These are phyloP conservation scores for Sporothrix euskadiensis DNA, from an alignment of 2,329 filamentous ascomycete species.

Conservation along the genomic window DNA sequence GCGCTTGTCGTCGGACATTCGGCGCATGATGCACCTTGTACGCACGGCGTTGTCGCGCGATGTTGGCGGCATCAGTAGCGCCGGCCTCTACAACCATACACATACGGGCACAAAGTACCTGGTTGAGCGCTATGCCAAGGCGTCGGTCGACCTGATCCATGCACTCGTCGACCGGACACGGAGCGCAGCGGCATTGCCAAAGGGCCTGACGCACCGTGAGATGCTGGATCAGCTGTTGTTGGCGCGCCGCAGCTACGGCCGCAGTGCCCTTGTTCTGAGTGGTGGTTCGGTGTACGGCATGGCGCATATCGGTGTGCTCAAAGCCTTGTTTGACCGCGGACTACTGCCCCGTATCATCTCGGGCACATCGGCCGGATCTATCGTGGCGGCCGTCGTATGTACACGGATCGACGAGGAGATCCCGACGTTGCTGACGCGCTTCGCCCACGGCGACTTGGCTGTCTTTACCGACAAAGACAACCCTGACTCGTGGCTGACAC, in stretches of 20 bases:
- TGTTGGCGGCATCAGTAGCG: slow-evolving; percentile 82
- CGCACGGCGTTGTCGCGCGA: slow-evolving; percentile 78
- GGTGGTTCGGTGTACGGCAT: slow-evolving; percentile 89
- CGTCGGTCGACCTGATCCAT: slow-evolving; percentile 72
- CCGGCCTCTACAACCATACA: slow-evolving; percentile 78
- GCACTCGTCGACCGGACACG: slow-evolving; percentile 61
- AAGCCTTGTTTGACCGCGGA: slow-evolving; percentile 71
- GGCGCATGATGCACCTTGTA: slow-evolving; percentile 75
- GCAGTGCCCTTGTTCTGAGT: slow-evolving; percentile 78
- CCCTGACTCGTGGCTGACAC: slow-evolving; percentile 64
- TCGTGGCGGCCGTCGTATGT: slow-evolving; percentile 79
- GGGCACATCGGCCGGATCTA: slow-evolving; percentile 82
- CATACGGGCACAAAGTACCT: slow-evolving; percentile 83
- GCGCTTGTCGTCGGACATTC: slow-evolving; percentile 68
- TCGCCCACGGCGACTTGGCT: slow-evolving; percentile 75
- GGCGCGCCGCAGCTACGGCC: slow-evolving; percentile 78
- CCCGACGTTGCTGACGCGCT: slow-evolving; percentile 65
- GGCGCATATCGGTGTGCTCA: slow-evolving; percentile 86
- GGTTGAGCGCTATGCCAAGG: slow-evolving; percentile 84
- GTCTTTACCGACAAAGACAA: slow-evolving; percentile 70
- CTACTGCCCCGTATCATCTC: slow-evolving; percentile 84
- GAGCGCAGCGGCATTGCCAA: slow-evolving; percentile 49
- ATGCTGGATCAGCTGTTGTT: slow-evolving; percentile 68
- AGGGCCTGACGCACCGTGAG: slow-evolving; percentile 59
- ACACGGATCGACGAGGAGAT: slow-evolving; percentile 77